Base-by-base conservation (phyloP, 176 grass and related monocot genomes). In the Raddia distichophylla region DNA sequence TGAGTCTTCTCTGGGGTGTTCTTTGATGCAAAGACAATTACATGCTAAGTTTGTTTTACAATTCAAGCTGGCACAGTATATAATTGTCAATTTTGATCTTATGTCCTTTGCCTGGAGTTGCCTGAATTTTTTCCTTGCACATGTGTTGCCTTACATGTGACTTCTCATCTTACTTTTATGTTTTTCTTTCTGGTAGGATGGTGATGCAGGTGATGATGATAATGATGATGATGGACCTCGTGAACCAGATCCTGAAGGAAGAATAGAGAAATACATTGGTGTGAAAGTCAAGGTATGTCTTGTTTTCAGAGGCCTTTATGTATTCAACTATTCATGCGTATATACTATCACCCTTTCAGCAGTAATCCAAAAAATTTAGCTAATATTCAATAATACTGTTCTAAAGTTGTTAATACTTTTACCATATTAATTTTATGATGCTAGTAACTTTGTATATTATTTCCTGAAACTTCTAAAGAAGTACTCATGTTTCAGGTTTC, bases 211-310 rank as follows among this genome's bases (percentile, higher is more conserved):
- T 34, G 96, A 95, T 73, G 96, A 99, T 76, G 88, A 97, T 83
- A 76, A 82, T 79, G 96, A 93, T 77, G 96, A 99, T 19, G 96
- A 99, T 27, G 93, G 73, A 44, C 79, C 90, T 76, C 91, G 53
- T 53, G 89, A 95, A 67, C 76, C 88, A 69, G 91, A 95, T 87
- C 96, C 90, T 79, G 93, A 99, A 88, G 90, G 93, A 57, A 95
- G 96, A 80, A 89, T 93, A 64, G 93, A 99, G 71, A 99, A 99
- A 73, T 99, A 95, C 70, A 82, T 91, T 43, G 96, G 96, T 67
- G 96, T 99, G 69, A 99, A 95, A 95, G 96, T 99, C 62, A 99
- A 99, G 96, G 96, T 48, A 91, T 74, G 79, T 73, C 32, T 51
- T 77, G 18, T 75, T 69, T 80, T 60, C 22, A 75, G 42, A 56